Evolutionary conservation across 768 basidiomycete species (phyloP).

Genomic region (Suillus weaverae): DNA sequence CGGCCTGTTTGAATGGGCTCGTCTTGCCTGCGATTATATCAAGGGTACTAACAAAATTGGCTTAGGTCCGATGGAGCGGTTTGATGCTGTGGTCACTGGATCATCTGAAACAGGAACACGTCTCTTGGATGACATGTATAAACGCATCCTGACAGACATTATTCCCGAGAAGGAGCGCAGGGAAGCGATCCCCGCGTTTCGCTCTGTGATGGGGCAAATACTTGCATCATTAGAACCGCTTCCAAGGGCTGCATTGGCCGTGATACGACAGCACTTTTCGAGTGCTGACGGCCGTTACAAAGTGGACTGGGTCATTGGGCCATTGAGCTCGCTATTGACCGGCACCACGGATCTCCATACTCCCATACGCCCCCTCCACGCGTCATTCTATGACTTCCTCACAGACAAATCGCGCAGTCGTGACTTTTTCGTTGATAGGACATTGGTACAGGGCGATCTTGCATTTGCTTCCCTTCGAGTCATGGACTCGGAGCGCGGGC

Average conservation of each 20-base stretch:
- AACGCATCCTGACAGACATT: background rate
- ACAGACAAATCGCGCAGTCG: slow-evolving; percentile 10
- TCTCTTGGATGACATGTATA: slow-evolving; percentile 8
- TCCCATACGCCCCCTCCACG: slow-evolving; percentile 22
- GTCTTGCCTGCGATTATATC: slow-evolving; percentile 12
- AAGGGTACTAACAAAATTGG: background rate
- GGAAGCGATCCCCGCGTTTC: background rate
- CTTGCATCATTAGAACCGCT: slow-evolving; percentile 6
- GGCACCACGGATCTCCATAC: background rate
- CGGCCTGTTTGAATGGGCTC: slow-evolving; percentile 12
- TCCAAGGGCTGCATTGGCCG: background rate
- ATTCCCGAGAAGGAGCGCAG: background rate
- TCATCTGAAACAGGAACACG: background rate
- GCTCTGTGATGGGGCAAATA: slow-evolving; percentile 4
- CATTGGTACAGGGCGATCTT: background rate
- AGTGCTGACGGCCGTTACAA: slow-evolving; percentile 16
- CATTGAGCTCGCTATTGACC: slow-evolving; percentile 6
- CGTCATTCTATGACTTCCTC: slow-evolving; percentile 31
- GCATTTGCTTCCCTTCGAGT: slow-evolving; percentile 21
- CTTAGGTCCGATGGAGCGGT: background rate
- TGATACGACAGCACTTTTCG: background rate
- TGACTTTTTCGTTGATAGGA: slow-evolving; percentile 13
- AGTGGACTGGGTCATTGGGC: background rate
- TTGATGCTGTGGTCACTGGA: background rate
- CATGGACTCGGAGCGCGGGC: slow-evolving; percentile 21